Base-by-base conservation (phyloP, 495 filamentous ascomycete species). In the Aspergillus egyptiacus region DNA sequence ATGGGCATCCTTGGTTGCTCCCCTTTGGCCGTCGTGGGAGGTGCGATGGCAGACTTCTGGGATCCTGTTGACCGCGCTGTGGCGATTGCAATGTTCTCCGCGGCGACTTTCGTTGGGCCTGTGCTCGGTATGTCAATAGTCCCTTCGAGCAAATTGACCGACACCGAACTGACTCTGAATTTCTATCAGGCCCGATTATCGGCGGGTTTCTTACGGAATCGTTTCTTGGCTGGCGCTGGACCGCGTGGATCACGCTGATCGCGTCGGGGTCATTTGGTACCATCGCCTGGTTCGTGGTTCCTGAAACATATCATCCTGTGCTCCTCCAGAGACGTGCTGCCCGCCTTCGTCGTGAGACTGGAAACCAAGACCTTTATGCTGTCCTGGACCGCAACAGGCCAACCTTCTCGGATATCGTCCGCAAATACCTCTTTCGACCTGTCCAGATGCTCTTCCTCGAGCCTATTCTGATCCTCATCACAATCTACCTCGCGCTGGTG, bases 141-240 rank as follows among this genome's bases (percentile, higher is more conserved):
- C 13, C 3, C 23, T 8, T 38, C 30, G 9, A 27, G 22, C 0
- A 22, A 35, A 8, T 36, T 32, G 3, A n/a, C n/a, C n/a, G n/a
- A n/a, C n/a, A n/a, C n/a, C n/a, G n/a, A n/a, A 48, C 54, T 57
- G 17, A 56, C 48, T 30, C n/a, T 5, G 2, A 15, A 1, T 30
- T 11, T 31, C 8, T 24, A n/a, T n/a, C 36, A 60, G 54, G 54
- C n/a, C 59, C 59, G 13, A 61, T 61, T 44, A 48, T 61, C 5
- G 81, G 78, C 23, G 76, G 73, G n/a, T 84, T 82, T 58, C 70
- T 82, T 40, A 75, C 71, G 4, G 67, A 75, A 15, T 71, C 65
- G 13, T 66, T 76, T 40, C 70, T 83, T 2, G 74, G 72, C 46
- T 85, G 83, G 82, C 67, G 79, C 28, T 86, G 83, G 80, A 80